Percentiles rank a stretch among this genome's conserved stretches.
phyloP scores from a whole-genome alignment of 2,329 filamentous ascomycete species.

The Aspergillus calidoustus region DNA sequence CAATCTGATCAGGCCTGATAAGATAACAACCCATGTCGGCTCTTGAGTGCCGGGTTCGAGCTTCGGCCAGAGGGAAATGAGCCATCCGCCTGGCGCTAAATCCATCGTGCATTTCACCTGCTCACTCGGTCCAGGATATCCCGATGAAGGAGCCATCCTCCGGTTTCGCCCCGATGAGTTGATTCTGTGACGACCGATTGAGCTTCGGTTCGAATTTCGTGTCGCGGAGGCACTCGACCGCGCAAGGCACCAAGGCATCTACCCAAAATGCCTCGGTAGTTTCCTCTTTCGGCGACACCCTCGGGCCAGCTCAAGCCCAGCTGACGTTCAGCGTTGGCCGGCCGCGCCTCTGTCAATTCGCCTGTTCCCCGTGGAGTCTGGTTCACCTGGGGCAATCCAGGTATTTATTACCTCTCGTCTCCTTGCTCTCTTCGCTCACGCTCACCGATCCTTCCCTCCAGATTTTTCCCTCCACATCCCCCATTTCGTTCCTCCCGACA shows the following conservation, averaged over 20 bases:
- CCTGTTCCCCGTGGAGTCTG: constrained; percentile 5
- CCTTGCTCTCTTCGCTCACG: background rate
- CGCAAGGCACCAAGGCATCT: constrained; percentile 4
- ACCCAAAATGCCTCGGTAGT: background rate
- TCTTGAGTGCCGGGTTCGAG: background rate
- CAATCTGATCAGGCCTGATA: background rate
- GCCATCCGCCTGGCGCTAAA: background rate
- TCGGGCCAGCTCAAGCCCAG: constrained; percentile 2
- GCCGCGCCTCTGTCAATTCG: background rate
- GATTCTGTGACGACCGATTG: background rate
- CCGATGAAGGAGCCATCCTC: background rate
- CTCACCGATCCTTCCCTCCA: constrained; percentile 3
- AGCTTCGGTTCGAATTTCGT: background rate
- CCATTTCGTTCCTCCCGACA: constrained; percentile 11
- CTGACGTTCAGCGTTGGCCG: background rate
- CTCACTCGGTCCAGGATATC: background rate
- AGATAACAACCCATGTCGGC: background rate
- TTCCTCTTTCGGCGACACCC: constrained; percentile 1
- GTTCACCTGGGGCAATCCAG: constrained; percentile 1
- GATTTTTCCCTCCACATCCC: background rate
- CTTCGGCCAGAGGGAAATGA: background rate
- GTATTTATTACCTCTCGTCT: constrained; percentile 7
- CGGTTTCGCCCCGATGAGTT: background rate
- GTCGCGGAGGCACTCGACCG: too few species aligned
- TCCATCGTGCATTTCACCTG: constrained; percentile 2